Evolutionary conservation across 2,329 filamentous ascomycete genomes (phyloP).

Genomic region (Aspergillus felis): DNA sequence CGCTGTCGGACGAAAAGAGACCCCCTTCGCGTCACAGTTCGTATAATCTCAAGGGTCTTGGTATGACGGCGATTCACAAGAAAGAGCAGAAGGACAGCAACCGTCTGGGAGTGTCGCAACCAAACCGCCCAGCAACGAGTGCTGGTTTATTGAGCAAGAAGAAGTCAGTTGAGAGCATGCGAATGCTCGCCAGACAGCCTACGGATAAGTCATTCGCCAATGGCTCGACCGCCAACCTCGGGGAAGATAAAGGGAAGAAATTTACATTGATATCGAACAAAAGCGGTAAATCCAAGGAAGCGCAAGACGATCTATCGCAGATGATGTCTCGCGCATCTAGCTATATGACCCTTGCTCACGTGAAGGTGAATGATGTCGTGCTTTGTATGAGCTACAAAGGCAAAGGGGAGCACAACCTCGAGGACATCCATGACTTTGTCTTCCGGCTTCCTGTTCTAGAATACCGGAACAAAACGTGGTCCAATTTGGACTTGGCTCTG

Average conservation of each 20-base stretch:
- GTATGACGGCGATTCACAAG: slow-evolving; percentile 32
- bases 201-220: slow-evolving; percentile 36
- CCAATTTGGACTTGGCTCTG: slow-evolving; percentile 88
- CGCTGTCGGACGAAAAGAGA: slow-evolving; percentile 43
- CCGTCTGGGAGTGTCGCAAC: slow-evolving; percentile 17
- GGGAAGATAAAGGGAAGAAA: slow-evolving; percentile 47
- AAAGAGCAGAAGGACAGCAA: slow-evolving; percentile 16
- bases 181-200: slow-evolving; percentile 30
- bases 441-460: slow-evolving; percentile 93
- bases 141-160: slow-evolving; percentile 34
- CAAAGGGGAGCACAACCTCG: slow-evolving; percentile 88
- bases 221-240: slow-evolving; percentile 23
- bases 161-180: slow-evolving; percentile 40
- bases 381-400: slow-evolving; percentile 96
- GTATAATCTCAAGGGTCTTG: slow-evolving; percentile 28
- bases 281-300: slow-evolving; percentile 56
- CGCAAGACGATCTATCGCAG: slow-evolving; percentile 85
- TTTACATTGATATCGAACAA: slow-evolving; percentile 43
- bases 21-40: slow-evolving; percentile 27
- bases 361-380: slow-evolving; percentile 92
- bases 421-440: slow-evolving; percentile 96
- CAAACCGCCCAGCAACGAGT: slow-evolving; percentile 27
- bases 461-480: slow-evolving; percentile 99
- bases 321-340: slow-evolving; percentile 95
- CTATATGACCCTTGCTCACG: slow-evolving; percentile 95